Evolutionary conservation across 2,329 filamentous ascomycete genomes (phyloP).

Genomic region (Penicillium sp.): DNA sequence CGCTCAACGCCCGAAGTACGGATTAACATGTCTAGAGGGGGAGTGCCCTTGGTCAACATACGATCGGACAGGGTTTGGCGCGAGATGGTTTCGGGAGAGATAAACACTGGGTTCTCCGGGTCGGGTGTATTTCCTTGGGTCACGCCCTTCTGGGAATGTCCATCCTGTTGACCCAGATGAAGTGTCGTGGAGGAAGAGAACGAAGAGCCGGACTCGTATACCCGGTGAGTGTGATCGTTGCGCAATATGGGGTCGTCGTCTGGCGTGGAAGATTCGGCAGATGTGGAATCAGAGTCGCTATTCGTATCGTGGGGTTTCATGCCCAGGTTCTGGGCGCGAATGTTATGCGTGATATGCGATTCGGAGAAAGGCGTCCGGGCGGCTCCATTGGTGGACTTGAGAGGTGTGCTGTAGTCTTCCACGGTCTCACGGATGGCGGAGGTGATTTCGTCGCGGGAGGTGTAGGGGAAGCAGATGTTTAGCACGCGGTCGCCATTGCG

Average conservation of each 20-base stretch:
- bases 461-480: conserved; percentile 98
- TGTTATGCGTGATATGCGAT: conserved; percentile 82
- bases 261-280: conserved; percentile 42
- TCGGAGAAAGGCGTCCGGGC: conserved; percentile 78
- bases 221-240: conserved; percentile 24
- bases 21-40: conserved; percentile 87
- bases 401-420: conserved; percentile 77
- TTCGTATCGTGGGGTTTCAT: conserved; percentile 44
- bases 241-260: conserved; percentile 47
- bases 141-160: conserved; percentile 43
- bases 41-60: conserved; percentile 83
- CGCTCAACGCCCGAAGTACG: conserved; percentile 91
- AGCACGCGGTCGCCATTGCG: conserved; percentile 79
- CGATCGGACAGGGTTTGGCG: conserved; percentile 79
- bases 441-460: conserved; percentile 92
- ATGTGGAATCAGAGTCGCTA: conserved; percentile 52
- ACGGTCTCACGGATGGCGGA: conserved; percentile 87
- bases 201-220: conserved; percentile 41
- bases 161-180: conserved; percentile 38
- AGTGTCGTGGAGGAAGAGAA: conserved; percentile 56
- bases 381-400: conserved; percentile 48
- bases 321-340: conserved; percentile 65
- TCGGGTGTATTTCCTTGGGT: conserved; percentile 34
- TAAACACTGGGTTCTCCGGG: conserved; percentile 45
- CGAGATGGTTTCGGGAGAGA: conserved; percentile 88